Evolutionary conservation across 2,329 filamentous ascomycete genomes (phyloP).

Genomic region (Aaosphaeria arxii): DNA sequence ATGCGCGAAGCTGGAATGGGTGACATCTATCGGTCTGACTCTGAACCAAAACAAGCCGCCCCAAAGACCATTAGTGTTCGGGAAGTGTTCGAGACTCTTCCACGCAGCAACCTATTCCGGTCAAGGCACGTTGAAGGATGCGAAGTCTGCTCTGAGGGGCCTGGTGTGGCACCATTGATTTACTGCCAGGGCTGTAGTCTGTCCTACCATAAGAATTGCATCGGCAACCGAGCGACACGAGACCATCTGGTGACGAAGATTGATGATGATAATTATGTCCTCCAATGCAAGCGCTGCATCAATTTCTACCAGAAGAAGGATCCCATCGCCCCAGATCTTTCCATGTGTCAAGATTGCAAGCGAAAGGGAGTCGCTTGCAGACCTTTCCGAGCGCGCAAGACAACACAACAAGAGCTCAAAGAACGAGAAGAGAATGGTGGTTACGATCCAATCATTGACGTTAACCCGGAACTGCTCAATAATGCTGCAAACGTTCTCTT

Average conservation of each 20-base stretch:
- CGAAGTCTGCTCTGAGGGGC: constrained; percentile 64
- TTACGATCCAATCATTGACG: constrained; percentile 68
- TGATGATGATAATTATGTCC: constrained; percentile 69
- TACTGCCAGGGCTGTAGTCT: constrained; percentile 89
- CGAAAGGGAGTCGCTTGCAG: constrained; percentile 65
- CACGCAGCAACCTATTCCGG: constrained; percentile 64
- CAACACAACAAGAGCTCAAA: constrained; percentile 78
- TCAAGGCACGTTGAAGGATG: constrained; percentile 68
- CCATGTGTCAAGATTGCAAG: constrained; percentile 69
- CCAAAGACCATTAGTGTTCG: constrained; percentile 59
- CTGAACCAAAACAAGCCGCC: constrained; percentile 31
- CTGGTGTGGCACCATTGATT: constrained; percentile 67
- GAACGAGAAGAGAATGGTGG: constrained; percentile 76
- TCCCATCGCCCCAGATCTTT: constrained; percentile 63
- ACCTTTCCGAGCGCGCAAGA: constrained; percentile 71
- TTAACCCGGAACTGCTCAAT: constrained; percentile 66
- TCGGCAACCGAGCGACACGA: constrained; percentile 68
- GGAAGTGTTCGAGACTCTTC: constrained; percentile 68
- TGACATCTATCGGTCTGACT: constrained; percentile 52
- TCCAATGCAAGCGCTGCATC: constrained; percentile 88
- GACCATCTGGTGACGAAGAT: constrained; percentile 93
- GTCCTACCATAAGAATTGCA: constrained; percentile 78
- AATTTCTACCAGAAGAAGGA: constrained; percentile 68
- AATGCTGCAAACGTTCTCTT: constrained; percentile 76
- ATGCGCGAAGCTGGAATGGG: constrained; percentile 60